Evolutionary conservation across 352 stramenopile species (phyloP), one percentile per base, ranked within the genome.

Genomic region (Blastocystis sp.): DNA sequence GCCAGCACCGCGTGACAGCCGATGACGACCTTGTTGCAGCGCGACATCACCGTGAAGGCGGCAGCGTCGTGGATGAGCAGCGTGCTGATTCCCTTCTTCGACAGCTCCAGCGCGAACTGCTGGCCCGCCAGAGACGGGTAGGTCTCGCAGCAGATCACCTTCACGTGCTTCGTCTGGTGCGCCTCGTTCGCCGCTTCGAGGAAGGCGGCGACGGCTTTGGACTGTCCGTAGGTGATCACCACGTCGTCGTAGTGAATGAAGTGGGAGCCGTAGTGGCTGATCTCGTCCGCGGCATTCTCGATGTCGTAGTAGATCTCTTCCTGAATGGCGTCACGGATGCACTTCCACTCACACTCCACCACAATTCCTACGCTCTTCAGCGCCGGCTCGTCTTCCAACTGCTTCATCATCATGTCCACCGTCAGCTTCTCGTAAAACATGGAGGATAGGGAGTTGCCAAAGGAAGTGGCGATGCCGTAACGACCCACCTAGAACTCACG

Each of bases 61-160:
- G 63, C 67, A 21, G 79, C 79, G 60, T 89, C 79, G 67, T 77
- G 79, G 51, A 89, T 89, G 24, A 89, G 60, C 26, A 55, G 37
- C 37, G 79, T 89, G 4, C 51, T 74, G 41, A 89, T 63, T 21
- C 51, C 51, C 4, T 21, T 50, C 4, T 79, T 41, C n/a, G 63
- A 69, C 19, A 89, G 29, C n/a, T 80, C 67, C n/a, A 66, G n/a
- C 12, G 79, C 79, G 41, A 77, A 80, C 79, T 74, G 21, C 33
- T 89, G 67, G 12, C 63, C 67, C 3, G 37, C 12, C 26, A 89
- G 41, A 55, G 29, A 62, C 9, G 67, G 79, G 35, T 69, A 89
- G 6, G 63, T 89, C 50, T 80, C 67, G 60, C 79, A 80, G 39
- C 41, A 74, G n/a, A 89, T 89, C 67, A 89, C 67, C n/a, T 78